A percentile compares a stretch with the other conserved stretches of the same genome.
Evolutionary conservation across 2,329 filamentous ascomycete species (phyloP).

Genomic region (Colletotrichum endophyticum): DNA sequence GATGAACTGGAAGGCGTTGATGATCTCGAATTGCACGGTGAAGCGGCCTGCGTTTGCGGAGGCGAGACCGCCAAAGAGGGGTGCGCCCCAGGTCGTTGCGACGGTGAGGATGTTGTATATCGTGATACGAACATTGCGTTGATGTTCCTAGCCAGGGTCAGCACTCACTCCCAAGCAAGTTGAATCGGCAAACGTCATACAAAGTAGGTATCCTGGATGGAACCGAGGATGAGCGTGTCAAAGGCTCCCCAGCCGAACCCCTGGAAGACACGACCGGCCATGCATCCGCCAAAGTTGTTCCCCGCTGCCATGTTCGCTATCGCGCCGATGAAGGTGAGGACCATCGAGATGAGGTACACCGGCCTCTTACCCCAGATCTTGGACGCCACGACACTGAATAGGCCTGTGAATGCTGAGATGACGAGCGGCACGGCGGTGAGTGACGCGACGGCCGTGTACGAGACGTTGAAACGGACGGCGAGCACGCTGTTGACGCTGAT

Average conservation of each 20-base stretch:
- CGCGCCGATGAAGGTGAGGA: slow-evolving; percentile 52
- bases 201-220: slow-evolving; percentile 63
- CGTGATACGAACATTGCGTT: slow-evolving; percentile 50
- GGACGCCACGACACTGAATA: slow-evolving; percentile 45
- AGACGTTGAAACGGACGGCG: slow-evolving; percentile 44
- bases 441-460: slow-evolving; percentile 52
- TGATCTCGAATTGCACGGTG: slow-evolving; percentile 54
- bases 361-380: slow-evolving; percentile 58
- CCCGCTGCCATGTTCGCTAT: slow-evolving; percentile 54
- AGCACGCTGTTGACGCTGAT: slow-evolving; percentile 52
- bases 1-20: slow-evolving; percentile 52
- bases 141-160: slow-evolving; percentile 51
- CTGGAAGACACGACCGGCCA: slow-evolving; percentile 59
- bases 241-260: slow-evolving; percentile 65
- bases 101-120: slow-evolving; percentile 50
- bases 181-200: slow-evolving; percentile 33
- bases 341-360: slow-evolving; percentile 52
- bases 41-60: slow-evolving; percentile 46
- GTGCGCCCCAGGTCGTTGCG: slow-evolving; percentile 57
- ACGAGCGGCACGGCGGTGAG: slow-evolving; percentile 60
- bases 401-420: slow-evolving; percentile 50
- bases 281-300: slow-evolving; percentile 47
- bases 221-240: slow-evolving; percentile 56
- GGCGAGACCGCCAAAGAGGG: slow-evolving; percentile 56
- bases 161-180: not conserved